Conservation (phyloP, 2,329 filamentous ascomycete genomes). For the Colletotrichum melonis region DNA sequence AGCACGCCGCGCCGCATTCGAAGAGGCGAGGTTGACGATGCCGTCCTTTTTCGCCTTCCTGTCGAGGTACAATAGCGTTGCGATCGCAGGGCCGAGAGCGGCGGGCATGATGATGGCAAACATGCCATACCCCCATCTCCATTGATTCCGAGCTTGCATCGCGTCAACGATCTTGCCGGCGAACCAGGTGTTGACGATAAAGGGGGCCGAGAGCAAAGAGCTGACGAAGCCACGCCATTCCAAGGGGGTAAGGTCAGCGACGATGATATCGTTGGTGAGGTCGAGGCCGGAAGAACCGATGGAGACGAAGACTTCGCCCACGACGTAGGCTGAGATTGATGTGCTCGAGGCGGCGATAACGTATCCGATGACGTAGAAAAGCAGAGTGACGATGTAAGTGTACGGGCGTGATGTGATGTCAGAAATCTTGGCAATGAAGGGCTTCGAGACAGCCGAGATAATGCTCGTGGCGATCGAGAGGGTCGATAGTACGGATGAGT, state of each 20-base stretch:
- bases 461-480: constrained; percentile 47
- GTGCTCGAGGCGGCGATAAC: constrained; percentile 66
- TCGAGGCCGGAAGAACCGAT: constrained; percentile 69
- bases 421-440: constrained; percentile 70
- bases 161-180: constrained; percentile 65
- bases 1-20: constrained; percentile 41
- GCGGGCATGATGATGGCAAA: constrained; percentile 66
- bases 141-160: constrained; percentile 46
- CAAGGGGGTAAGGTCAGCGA: constrained; percentile 68
- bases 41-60: constrained; percentile 58
- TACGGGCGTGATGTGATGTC: constrained; percentile 73
- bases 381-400: constrained; percentile 66
- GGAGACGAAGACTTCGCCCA: constrained; percentile 68
- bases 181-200: constrained; percentile 74
- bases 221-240: constrained; percentile 63
- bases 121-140: constrained; percentile 62
- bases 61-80: constrained; percentile 61
- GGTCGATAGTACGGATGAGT: constrained; percentile 43
- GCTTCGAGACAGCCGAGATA: constrained; percentile 65
- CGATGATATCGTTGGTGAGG: constrained; percentile 71
- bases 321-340: constrained; percentile 62
- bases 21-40: constrained; percentile 39
- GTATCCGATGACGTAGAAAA: constrained; percentile 66
- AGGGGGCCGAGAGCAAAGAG: constrained; percentile 64
- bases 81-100: constrained; percentile 60